Conservation (phyloP, 371 early-diverging fungal species). For the Mucor lusitanicus region DNA sequence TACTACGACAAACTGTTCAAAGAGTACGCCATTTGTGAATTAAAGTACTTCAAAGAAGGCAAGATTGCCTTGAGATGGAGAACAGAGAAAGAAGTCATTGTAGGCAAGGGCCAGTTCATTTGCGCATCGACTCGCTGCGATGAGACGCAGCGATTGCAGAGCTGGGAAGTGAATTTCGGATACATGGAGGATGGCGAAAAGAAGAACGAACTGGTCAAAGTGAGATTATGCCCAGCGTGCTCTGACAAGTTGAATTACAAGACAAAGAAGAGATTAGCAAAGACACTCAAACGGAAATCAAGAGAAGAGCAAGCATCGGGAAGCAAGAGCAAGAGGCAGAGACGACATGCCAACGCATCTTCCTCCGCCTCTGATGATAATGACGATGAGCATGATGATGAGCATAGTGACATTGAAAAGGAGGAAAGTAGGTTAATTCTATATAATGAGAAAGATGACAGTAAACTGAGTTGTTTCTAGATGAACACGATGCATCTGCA, state of each 20-base stretch:
- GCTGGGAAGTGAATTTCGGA: constrained; percentile 89
- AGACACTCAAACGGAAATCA: constrained; percentile 7
- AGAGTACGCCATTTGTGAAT: constrained; percentile 82
- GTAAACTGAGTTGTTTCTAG: neutral
- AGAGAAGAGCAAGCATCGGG: constrained; percentile 1
- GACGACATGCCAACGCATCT: neutral
- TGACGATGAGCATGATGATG: constrained; percentile 8
- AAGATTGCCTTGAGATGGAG: constrained; percentile 86
- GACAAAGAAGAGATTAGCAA: constrained; percentile 36
- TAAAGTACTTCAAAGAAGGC: constrained; percentile 74
- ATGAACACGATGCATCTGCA: neutral
- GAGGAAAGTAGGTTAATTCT: neutral
- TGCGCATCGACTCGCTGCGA: constrained; percentile 70
- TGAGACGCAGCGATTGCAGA: constrained; percentile 44
- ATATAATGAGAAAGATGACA: neutral
- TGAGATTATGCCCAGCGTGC: constrained; percentile 74
- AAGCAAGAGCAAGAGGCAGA: constrained; percentile 3
- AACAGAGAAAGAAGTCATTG: constrained; percentile 73
- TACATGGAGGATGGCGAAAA: constrained; percentile 71
- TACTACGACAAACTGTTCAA: constrained; percentile 86
- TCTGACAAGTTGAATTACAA: constrained; percentile 50
- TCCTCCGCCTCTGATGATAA: neutral
- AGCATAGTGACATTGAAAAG: neutral
- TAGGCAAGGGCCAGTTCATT: constrained; percentile 78
- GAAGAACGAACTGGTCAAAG: constrained; percentile 83